A percentile compares a stretch with the other conserved stretches of the same genome.
Conservation (phyloP, 2,329 filamentous ascomycete genomes). For the Fusarium sp. region DNA sequence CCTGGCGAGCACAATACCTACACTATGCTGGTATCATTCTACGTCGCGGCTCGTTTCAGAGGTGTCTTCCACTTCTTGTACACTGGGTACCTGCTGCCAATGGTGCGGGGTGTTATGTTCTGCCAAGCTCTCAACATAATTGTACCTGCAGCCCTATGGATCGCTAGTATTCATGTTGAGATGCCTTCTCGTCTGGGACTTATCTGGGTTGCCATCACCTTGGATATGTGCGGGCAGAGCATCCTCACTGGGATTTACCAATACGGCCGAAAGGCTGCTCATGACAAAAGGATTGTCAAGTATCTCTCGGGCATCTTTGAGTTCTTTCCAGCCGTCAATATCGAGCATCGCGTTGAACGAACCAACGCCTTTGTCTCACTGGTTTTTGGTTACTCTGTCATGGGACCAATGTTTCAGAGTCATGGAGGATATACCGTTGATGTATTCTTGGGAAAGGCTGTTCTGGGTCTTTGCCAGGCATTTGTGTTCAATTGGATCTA, state of each 20-base stretch:
- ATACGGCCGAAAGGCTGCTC: slow-evolving; percentile 35
- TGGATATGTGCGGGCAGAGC: slow-evolving; percentile 62
- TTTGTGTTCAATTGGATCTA: slow-evolving; percentile 71
- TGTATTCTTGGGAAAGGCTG: slow-evolving; percentile 69
- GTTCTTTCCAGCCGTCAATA: slow-evolving; percentile 70
- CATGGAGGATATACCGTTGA: slow-evolving; percentile 55
- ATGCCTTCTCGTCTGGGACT: slow-evolving; percentile 64
- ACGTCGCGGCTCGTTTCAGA: slow-evolving; percentile 66
- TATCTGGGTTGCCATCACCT: slow-evolving; percentile 63
- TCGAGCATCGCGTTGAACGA: slow-evolving; percentile 72
- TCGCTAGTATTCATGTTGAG: slow-evolving; percentile 65
- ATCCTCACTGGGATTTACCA: slow-evolving; percentile 54
- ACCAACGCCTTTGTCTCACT: slow-evolving; percentile 72
- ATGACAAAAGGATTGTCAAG: slow-evolving; percentile 33
- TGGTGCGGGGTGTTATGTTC: slow-evolving; percentile 66
- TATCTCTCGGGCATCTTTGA: slow-evolving; percentile 57
- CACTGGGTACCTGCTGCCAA: slow-evolving; percentile 61
- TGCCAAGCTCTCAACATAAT: slow-evolving; percentile 55
- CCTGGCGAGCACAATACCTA: slow-evolving; percentile 61
- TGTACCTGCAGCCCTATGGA: slow-evolving; percentile 65
- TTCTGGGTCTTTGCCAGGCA: slow-evolving; percentile 65
- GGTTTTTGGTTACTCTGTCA: slow-evolving; percentile 71
- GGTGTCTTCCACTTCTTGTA: slow-evolving; percentile 58
- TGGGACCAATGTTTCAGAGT: slow-evolving; percentile 69
- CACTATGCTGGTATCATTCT: slow-evolving; percentile 67